phyloP scores from a whole-genome alignment of 1,139 yeast species.

The Pichia sp. region DNA sequence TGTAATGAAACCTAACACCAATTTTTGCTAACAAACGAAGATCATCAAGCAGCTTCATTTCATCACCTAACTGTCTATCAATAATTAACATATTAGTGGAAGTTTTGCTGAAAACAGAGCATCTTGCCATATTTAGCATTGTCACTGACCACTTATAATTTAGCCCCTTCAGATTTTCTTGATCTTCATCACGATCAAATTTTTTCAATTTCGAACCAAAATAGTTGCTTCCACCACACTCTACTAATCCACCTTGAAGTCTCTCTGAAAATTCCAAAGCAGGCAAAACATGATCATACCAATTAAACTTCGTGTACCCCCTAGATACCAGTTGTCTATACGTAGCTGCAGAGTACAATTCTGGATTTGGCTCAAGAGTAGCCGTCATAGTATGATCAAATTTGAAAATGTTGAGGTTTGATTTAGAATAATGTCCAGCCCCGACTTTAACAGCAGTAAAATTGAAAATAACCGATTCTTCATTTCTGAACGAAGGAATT shows the following conservation, averaged over 20 bases:
- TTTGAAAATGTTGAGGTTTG: constrained; percentile 11
- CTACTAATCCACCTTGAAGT: not conserved
- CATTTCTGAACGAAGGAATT: not conserved
- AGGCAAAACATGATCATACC: constrained; percentile 13
- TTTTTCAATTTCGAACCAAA: not conserved
- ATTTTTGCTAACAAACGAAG: not conserved
- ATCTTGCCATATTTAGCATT: constrained; percentile 1
- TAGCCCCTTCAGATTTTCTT: too few relatives aligned
- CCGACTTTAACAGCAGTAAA: too few relatives aligned
- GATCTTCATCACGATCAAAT: too few relatives aligned
- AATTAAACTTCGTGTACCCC: not conserved
- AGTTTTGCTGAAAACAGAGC: too few relatives aligned
- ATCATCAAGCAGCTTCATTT: constrained; percentile 4
- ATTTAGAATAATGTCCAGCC: too few relatives aligned
- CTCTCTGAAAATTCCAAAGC: not conserved
- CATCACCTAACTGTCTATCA: constrained; percentile 3
- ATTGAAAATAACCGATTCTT: not conserved
- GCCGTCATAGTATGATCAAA: constrained; percentile 12
- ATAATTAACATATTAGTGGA: constrained; percentile 9
- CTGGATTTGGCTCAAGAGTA: constrained; percentile 8
- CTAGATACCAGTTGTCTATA: not conserved
- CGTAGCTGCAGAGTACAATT: constrained; percentile 8
- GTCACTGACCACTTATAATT: constrained; percentile 9
- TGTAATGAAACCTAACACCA: constrained; percentile 7
- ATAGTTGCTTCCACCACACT: not conserved